Evolutionary conservation across 2,329 filamentous ascomycete species (phyloP).

Genomic region (Exophiala sideris): DNA sequence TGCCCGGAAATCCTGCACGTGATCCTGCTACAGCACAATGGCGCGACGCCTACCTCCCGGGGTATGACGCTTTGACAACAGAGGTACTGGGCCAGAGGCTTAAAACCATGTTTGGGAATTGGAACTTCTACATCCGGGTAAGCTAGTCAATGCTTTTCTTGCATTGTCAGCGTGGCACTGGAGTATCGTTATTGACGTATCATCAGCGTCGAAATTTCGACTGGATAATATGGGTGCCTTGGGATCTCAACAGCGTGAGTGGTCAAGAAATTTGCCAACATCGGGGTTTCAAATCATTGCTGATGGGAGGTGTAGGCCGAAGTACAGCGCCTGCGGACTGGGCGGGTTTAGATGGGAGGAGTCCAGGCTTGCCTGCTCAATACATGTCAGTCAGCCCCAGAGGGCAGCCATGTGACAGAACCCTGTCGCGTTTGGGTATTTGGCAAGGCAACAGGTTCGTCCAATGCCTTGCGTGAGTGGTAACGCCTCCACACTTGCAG

Average conservation of each 20-base stretch:
- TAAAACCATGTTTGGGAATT: constrained; percentile 16
- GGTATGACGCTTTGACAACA: constrained; percentile 17
- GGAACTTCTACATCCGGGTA: constrained; percentile 20
- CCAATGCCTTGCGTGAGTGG: too few species aligned
- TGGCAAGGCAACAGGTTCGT: too few species aligned
- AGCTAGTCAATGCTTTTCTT: not conserved
- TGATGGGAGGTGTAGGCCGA: too few species aligned
- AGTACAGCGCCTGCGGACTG: not conserved
- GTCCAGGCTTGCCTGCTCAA: too few species aligned
- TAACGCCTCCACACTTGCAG: too few species aligned
- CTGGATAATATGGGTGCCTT: constrained; percentile 5
- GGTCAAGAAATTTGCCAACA: too few species aligned
- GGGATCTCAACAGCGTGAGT: not conserved
- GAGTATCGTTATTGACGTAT: not conserved
- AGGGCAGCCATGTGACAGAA: too few species aligned
- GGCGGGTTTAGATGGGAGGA: not conserved
- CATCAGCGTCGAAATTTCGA: not conserved
- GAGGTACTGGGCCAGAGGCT: constrained; percentile 15
- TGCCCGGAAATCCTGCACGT: too few species aligned
- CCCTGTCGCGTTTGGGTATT: too few species aligned
- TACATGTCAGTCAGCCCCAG: too few species aligned
- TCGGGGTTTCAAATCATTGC: too few species aligned
- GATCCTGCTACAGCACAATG: constrained; percentile 7
- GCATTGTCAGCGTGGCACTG: too few species aligned
- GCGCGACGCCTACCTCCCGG: constrained; percentile 15